Percentiles rank a stretch among this genome's conserved stretches.
Conservation (phyloP, 2,329 filamentous ascomycete species). For the Alternaria metachromatica region DNA sequence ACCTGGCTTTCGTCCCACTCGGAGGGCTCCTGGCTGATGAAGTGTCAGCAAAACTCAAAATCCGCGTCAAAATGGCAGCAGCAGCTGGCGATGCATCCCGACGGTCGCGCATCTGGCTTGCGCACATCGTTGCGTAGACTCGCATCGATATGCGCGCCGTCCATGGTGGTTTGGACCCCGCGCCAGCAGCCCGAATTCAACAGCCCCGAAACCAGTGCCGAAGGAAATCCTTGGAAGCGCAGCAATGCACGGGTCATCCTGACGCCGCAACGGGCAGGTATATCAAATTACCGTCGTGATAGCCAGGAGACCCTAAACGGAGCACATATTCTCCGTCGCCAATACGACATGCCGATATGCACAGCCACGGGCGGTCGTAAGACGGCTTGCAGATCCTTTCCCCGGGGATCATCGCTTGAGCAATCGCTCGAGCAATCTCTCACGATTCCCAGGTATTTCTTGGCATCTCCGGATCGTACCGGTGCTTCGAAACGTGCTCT, state of each 20-base stretch:
- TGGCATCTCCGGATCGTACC: slow-evolving; percentile 24
- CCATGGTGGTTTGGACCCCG: slow-evolving; percentile 24
- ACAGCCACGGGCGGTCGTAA: slow-evolving; percentile 7
- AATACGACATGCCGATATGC: not conserved
- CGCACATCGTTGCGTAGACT: slow-evolving; percentile 19
- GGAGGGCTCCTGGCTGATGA: slow-evolving; percentile 34
- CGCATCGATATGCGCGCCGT: slow-evolving; percentile 23
- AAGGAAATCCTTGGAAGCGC: slow-evolving; percentile 4
- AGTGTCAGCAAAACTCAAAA: slow-evolving; percentile 30
- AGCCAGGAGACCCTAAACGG: not conserved
- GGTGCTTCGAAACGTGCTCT: not conserved
- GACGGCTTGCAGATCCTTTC: slow-evolving; percentile 28
- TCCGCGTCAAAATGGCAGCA: slow-evolving; percentile 12
- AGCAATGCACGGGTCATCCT: slow-evolving; percentile 12
- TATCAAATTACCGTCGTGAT: slow-evolving; percentile 3
- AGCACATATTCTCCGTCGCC: slow-evolving; percentile 1
- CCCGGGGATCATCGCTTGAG: slow-evolving; percentile 11
- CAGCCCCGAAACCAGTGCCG: slow-evolving; percentile 10
- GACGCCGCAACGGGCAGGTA: slow-evolving; percentile 1
- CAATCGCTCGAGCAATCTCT: slow-evolving; percentile 6
- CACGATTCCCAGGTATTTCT: slow-evolving; percentile 25
- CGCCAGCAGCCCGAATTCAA: slow-evolving; percentile 14
- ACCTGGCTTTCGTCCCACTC: slow-evolving; percentile 40
- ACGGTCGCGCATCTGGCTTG: slow-evolving; percentile 12
- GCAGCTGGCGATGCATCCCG: not conserved